Evolutionary conservation across 805 yeast species (phyloP).

Genomic region (Ogataea methylovora): DNA sequence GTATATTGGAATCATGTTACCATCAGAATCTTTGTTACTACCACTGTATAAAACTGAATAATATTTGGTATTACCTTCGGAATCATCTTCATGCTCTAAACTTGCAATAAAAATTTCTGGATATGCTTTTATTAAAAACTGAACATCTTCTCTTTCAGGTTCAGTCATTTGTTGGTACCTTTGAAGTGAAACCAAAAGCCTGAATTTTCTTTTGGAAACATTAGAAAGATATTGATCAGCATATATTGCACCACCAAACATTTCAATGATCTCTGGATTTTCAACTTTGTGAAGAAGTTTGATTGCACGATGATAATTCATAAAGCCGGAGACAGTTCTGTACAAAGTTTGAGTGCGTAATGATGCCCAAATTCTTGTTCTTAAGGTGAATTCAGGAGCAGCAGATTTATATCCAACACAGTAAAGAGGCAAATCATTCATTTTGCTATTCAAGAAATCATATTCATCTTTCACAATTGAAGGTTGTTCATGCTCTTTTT

Average conservation of each 20-base stretch:
- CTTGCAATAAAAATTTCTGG: constrained; percentile 58
- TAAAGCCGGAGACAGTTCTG: constrained; percentile 77
- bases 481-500: constrained; percentile 21
- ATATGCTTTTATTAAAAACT: constrained; percentile 58
- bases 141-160: constrained; percentile 63
- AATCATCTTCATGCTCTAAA: constrained; percentile 43
- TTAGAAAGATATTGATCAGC: constrained; percentile 62
- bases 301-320: constrained; percentile 70
- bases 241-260: constrained; percentile 29
- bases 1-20: constrained; percentile 37
- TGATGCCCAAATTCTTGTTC: constrained; percentile 87
- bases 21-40: constrained; percentile 42
- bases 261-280: constrained; percentile 42
- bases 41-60: constrained; percentile 71
- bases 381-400: constrained; percentile 50
- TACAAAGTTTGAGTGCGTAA: constrained; percentile 76
- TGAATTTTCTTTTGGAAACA: constrained; percentile 75
- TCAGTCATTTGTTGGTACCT: constrained; percentile 57
- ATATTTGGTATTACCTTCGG: constrained; percentile 17
- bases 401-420: constrained; percentile 68
- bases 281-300: constrained; percentile 64
- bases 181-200: constrained; percentile 83
- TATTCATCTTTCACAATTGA: constrained; percentile 15
- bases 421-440: constrained; percentile 61
- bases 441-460: constrained; percentile 30